phyloP scores from a whole-genome alignment of 2,329 filamentous ascomycete genomes.

The Claviceps sorghi region DNA sequence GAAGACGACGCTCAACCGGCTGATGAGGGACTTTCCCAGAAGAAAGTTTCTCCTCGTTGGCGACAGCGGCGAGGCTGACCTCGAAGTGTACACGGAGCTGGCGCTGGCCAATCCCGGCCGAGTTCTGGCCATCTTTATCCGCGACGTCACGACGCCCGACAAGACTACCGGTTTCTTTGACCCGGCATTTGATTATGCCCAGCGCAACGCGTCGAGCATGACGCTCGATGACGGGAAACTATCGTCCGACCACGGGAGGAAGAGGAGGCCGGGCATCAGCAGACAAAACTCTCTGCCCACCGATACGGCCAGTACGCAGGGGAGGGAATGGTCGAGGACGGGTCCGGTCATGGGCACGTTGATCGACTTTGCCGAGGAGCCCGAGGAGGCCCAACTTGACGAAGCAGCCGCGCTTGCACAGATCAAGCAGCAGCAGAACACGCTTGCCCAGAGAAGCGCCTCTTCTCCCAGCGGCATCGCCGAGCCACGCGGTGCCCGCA shows the following conservation, averaged over 20 bases:
- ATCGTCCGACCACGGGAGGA: conserved; percentile 3
- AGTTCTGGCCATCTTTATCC: conserved; percentile 78
- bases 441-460: conserved; percentile 1
- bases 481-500: conserved; percentile 18
- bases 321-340: conserved; percentile 13
- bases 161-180: conserved; percentile 64
- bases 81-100: conserved; percentile 95
- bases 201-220: conserved; percentile 13
- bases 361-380: conserved; percentile 46
- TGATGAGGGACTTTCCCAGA: conserved; percentile 79
- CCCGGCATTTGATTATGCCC: conserved; percentile 25
- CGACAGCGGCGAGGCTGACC: conserved; percentile 89
- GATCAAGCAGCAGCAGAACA: conserved; percentile 11
- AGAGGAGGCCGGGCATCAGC: conserved; percentile 4
- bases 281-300: conserved; percentile 15
- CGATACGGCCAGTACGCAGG: neutral
- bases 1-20: conserved; percentile 70
- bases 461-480: conserved; percentile 11
- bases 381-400: conserved; percentile 22
- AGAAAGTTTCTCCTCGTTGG: conserved; percentile 83
- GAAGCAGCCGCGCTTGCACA: conserved; percentile 19
- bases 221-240: conserved; percentile 13
- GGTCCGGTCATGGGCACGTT: conserved; percentile 39
- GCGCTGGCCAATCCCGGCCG: conserved; percentile 69
- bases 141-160: conserved; percentile 78